Evolutionary conservation across 2,329 filamentous ascomycete genomes (phyloP), one percentile per base, ranked within the genome.

Genomic region (Myotisia sp.): DNA sequence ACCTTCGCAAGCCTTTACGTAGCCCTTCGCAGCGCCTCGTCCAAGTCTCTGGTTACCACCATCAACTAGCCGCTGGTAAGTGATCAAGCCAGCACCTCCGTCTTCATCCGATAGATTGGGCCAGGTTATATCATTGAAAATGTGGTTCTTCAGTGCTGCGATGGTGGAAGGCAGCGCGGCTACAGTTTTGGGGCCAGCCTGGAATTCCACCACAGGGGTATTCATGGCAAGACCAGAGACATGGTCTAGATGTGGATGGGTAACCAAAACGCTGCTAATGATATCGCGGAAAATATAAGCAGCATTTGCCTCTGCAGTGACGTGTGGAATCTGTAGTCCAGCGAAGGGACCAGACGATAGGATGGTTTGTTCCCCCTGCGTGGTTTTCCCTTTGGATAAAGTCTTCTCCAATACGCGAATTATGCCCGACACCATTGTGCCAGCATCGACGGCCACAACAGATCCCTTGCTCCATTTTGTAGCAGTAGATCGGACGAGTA

Each of bases 51-150:
- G 76, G 39, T 87, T 90, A 3, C 87, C 87, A 7, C 86, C 87
- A 52, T 94, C 86, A 4, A 83, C 77, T 6, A 98, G 65, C 10
- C 90, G 74, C 53, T 85, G 77, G 47, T 92, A 95, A 0, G 84
- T 93, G 21, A 98, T 75, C 18, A 98, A 68, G 0, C 90, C 90
- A 3, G 86, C 86, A 16, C 90, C 90, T 21, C 86, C 85, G 53
- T 93, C 90, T 59, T 98, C 90, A 50, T 98, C 87, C 0, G 84
- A 92, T 24, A 98, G 62, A 46, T 98, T 98, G 0, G 90, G 90
- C 90, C 90, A 98, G 35, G 95, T 92, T 38, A 93, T 65, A 50
- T 94, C 92, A 58, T 98, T 98, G 64, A 98, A 98, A 39, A 98
- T 83, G 57, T 98, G 86, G 1, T 68, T 75, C 54, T 93, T 95